phyloP scores from a whole-genome alignment of 129 eudicot genomes.

The Flaveria trinervia region DNA sequence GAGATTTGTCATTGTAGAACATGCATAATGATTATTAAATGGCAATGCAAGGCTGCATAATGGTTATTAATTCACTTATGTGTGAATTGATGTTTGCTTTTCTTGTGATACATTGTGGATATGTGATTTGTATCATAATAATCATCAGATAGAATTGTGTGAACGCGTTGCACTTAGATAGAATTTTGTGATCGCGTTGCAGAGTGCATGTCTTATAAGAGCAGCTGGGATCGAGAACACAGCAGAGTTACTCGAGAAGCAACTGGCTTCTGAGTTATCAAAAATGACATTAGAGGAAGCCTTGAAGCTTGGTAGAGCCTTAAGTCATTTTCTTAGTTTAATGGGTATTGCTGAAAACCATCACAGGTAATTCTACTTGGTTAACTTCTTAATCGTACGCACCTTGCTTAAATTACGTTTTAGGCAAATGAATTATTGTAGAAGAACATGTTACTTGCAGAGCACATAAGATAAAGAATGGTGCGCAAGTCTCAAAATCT shows the following conservation, averaged over 20 bases:
- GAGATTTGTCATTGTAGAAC: background rate
- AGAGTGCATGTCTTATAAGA: constrained; percentile 89
- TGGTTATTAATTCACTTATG: background rate
- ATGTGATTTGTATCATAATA: background rate
- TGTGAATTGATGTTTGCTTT: background rate
- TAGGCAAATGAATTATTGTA: background rate
- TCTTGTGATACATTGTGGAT: background rate
- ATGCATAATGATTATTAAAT: background rate
- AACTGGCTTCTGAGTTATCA: constrained; percentile 68
- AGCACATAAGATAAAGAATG: constrained; percentile 55
- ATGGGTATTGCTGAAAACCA: constrained; percentile 89
- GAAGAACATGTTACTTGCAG: constrained; percentile 44
- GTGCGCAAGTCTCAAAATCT: constrained; percentile 71
- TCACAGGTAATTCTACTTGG: constrained; percentile 50
- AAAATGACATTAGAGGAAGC: constrained; percentile 83
- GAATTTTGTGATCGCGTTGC: constrained; percentile 20
- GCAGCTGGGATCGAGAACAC: constrained; percentile 71
- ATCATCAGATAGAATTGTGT: background rate
- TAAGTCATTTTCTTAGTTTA: constrained; percentile 75
- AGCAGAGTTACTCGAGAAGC: constrained; percentile 80
- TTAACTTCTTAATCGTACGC: background rate
- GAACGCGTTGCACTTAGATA: constrained; percentile 28
- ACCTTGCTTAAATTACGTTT: background rate
- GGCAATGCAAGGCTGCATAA: background rate
- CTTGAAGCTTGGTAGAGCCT: constrained; percentile 65